phyloP scores from a whole-genome alignment of 2,329 filamentous ascomycete genomes.

The Lachnum nothofagi region DNA sequence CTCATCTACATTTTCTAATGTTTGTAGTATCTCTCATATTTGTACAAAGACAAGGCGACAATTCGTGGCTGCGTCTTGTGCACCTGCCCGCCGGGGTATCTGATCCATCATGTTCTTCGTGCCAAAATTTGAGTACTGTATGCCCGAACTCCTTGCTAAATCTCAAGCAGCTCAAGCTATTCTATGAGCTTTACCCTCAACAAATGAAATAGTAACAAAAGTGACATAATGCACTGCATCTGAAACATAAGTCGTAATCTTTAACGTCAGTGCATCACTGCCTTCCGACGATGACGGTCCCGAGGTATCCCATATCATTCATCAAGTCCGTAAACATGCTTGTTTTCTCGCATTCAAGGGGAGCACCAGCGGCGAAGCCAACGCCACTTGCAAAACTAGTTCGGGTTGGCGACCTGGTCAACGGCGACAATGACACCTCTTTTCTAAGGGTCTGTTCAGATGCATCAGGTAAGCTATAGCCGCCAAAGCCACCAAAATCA shows the following conservation, averaged over 20 bases:
- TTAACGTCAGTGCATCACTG: slow-evolving; percentile 3
- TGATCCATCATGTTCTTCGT: background rate
- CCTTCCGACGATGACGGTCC: slow-evolving; percentile 38
- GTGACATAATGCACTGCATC: slow-evolving; percentile 4
- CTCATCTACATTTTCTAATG: background rate
- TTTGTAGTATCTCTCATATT: background rate
- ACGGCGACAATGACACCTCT: slow-evolving; percentile 1
- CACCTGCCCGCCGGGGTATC: background rate
- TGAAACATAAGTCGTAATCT: background rate
- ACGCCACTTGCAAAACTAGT: slow-evolving; percentile 16
- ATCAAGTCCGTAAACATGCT: slow-evolving; percentile 44
- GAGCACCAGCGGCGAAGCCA: slow-evolving; percentile 22
- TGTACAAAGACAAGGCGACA: background rate
- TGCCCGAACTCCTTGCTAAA: slow-evolving; percentile 18
- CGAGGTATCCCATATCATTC: slow-evolving; percentile 47
- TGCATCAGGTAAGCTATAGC: slow-evolving; percentile 24
- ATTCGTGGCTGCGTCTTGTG: background rate
- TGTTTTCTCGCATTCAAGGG: slow-evolving; percentile 17
- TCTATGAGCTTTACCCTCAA: background rate
- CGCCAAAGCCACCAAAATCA: slow-evolving; percentile 15
- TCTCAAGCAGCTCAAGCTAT: background rate
- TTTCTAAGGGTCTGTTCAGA: slow-evolving; percentile 21
- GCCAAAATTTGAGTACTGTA: background rate
- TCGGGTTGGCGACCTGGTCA: slow-evolving; percentile 7
- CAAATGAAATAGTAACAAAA: background rate